phyloP scores from a whole-genome alignment of 305 asterid species.

The Solanum hybrid region DNA sequence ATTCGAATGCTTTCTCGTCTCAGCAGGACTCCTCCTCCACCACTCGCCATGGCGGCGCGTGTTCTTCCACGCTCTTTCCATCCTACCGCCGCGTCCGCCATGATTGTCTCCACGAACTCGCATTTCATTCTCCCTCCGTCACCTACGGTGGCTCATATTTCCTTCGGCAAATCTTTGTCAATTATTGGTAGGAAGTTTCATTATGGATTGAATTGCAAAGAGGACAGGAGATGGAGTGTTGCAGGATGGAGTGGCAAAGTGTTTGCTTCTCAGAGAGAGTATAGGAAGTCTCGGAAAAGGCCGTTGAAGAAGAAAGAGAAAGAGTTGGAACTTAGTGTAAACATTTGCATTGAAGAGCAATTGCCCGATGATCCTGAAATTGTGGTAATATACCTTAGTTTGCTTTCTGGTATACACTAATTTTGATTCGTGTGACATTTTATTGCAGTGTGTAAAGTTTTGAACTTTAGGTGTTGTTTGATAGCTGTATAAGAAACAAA shows the following conservation, averaged over 20 bases:
- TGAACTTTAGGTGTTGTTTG: not conserved
- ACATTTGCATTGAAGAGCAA: conserved; percentile 73
- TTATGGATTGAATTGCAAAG: conserved; percentile 7
- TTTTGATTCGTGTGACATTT: not conserved
- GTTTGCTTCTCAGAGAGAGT: conserved; percentile 59
- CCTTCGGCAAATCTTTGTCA: conserved; percentile 21
- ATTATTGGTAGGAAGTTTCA: conserved; percentile 19
- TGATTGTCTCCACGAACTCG: conserved; percentile 11
- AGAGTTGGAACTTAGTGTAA: conserved; percentile 75
- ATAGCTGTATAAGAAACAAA: not conserved
- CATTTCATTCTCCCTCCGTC: conserved; percentile 16
- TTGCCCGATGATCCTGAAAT: conserved; percentile 90
- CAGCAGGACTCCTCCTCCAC: conserved; percentile 26
- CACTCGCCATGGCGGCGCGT: conserved; percentile 66
- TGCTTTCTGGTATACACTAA: not conserved
- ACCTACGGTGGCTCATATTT: conserved; percentile 14
- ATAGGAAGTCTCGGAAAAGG: conserved; percentile 48
- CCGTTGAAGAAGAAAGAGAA: conserved; percentile 44
- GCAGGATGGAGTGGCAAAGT: conserved; percentile 30
- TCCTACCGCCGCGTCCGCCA: conserved; percentile 1
- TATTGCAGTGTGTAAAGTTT: not conserved
- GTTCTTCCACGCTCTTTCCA: conserved; percentile 34
- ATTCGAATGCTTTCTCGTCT: conserved; percentile 55
- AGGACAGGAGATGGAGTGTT: conserved; percentile 14
- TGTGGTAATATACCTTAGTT: conserved; percentile 34